Conservation (phyloP, 805 yeast species). For the Saturnispora ahearnii region DNA sequence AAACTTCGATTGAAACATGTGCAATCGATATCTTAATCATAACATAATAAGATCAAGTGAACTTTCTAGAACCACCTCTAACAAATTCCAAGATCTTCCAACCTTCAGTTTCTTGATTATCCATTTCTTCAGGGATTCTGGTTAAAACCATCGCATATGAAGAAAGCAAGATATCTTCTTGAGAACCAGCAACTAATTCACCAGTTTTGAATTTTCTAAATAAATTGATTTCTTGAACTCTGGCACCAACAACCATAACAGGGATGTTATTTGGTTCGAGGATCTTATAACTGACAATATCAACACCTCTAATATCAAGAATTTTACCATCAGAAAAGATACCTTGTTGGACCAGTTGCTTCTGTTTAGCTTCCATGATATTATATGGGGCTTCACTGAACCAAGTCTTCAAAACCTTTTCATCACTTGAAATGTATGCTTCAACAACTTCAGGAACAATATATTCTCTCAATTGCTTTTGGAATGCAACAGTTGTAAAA, state of each 20-base stretch:
- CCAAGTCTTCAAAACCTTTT: constrained; percentile 76
- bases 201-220: constrained; percentile 88
- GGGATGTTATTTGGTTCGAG: constrained; percentile 89
- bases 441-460: constrained; percentile 93
- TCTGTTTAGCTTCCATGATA: constrained; percentile 88
- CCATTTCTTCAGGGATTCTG: constrained; percentile 85
- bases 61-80: constrained; percentile 84
- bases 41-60: constrained; percentile 34
- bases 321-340: constrained; percentile 85
- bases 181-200: constrained; percentile 92
- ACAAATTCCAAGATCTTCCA: constrained; percentile 95
- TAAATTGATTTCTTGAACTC: constrained; percentile 92
- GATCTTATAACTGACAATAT: constrained; percentile 77
- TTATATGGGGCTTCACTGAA: constrained; percentile 94
- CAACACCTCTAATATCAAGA: constrained; percentile 91
- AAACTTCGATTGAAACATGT: background rate
- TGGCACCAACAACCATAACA: constrained; percentile 84
- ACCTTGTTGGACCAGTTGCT: constrained; percentile 85
- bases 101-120: constrained; percentile 86
- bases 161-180: constrained; percentile 83
- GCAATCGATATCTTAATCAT: background rate
- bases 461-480: constrained; percentile 77
- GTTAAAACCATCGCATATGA: constrained; percentile 96
- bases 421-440: constrained; percentile 91
- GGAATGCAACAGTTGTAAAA: constrained; percentile 71